phyloP scores from a whole-genome alignment of 371 early-diverging fungal genomes.

The Apophysomyces elegans region DNA sequence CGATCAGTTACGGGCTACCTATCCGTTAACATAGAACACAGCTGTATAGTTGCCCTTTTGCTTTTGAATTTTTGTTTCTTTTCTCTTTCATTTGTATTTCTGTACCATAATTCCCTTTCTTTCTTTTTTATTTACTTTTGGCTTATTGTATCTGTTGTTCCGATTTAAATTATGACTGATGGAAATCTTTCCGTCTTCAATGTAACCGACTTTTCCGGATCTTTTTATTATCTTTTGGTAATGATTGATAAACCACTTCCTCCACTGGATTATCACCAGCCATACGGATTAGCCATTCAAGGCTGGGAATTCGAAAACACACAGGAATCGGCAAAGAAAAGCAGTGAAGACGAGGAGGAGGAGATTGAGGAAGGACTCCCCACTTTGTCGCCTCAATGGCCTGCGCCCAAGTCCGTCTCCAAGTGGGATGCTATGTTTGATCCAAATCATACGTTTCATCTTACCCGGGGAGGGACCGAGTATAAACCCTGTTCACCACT shows the following conservation, averaged over 20 bases:
- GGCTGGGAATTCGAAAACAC: not conserved
- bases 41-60: not conserved
- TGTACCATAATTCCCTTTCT: not conserved
- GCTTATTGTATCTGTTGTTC: not conserved
- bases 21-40: slow-evolving; percentile 2
- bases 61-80: not conserved
- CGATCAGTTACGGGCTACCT: slow-evolving; percentile 22
- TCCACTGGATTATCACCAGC: not conserved
- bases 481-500: not conserved
- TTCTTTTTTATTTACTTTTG: not conserved
- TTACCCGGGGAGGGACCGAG: not conserved
- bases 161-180: not conserved
- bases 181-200: slow-evolving; percentile 6
- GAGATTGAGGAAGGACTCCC: not conserved
- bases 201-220: not conserved
- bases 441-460: not conserved
- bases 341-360: not conserved
- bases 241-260: slow-evolving; percentile 9
- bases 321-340: not conserved
- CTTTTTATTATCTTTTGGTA: not conserved
- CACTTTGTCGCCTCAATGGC: not conserved
- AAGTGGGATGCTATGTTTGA: slow-evolving; percentile 1
- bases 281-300: not conserved
- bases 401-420: not conserved
- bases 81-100: not conserved